Conservation (phyloP, 2,329 filamentous ascomycete species). For the Colletotrichum tofieldiae region DNA sequence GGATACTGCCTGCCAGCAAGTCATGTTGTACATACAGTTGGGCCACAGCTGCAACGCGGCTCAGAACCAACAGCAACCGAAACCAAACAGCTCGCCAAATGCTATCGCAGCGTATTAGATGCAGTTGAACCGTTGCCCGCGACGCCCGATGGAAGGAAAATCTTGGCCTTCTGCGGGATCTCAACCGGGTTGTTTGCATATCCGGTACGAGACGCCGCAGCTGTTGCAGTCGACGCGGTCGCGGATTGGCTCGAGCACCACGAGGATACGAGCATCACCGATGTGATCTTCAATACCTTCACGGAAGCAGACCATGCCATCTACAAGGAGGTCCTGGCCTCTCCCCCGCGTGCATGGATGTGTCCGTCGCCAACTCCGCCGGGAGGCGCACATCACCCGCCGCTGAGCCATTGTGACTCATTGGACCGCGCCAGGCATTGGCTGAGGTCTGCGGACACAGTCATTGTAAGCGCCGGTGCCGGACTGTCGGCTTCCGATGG, state of each 20-base stretch:
- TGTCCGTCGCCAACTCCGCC: slow-evolving; percentile 10
- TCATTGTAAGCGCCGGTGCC: slow-evolving; percentile 53
- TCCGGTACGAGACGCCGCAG: slow-evolving; percentile 48
- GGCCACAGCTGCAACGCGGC: slow-evolving; percentile 50
- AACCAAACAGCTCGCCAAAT: slow-evolving; percentile 47
- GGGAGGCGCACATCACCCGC: slow-evolving; percentile 7
- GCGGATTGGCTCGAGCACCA: slow-evolving; percentile 49
- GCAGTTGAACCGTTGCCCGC: slow-evolving; percentile 47
- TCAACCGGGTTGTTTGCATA: slow-evolving; percentile 56
- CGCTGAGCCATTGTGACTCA: slow-evolving; percentile 28
- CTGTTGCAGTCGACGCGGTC: slow-evolving; percentile 47
- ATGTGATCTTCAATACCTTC: slow-evolving; percentile 53
- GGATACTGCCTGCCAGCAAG: slow-evolving; percentile 49
- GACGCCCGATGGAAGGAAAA: slow-evolving; percentile 47
- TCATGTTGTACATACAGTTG: slow-evolving; percentile 54
- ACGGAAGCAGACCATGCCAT: slow-evolving; percentile 47
- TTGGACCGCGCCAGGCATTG: slow-evolving; percentile 43
- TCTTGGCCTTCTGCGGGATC: slow-evolving; percentile 52
- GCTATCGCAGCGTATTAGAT: slow-evolving; percentile 51
- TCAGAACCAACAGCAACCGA: slow-evolving; percentile 43
- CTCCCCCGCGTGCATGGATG: not conserved
- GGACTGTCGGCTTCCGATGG: slow-evolving; percentile 54
- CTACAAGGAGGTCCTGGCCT: slow-evolving; percentile 37
- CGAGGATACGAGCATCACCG: slow-evolving; percentile 47
- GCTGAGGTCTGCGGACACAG: slow-evolving; percentile 46